These are phyloP conservation scores for Plectosphaerella plurivora DNA, from an alignment of 2,329 filamentous ascomycete species.

Conservation along the genomic window DNA sequence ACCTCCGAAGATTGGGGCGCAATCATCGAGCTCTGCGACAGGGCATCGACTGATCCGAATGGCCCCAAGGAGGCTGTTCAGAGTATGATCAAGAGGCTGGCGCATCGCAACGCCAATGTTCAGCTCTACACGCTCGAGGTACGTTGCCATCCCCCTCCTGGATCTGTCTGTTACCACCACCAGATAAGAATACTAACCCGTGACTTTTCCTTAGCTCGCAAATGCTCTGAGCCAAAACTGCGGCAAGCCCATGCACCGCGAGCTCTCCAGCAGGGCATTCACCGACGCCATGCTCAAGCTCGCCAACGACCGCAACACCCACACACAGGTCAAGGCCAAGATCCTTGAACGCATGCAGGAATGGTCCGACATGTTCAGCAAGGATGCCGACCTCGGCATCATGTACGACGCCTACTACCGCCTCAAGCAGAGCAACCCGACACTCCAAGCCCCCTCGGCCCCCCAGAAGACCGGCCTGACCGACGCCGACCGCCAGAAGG, in stretches of 20 bases:
- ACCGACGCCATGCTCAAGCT: constrained; percentile 90
- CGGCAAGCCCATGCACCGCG: constrained; percentile 78
- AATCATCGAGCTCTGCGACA: constrained; percentile 61
- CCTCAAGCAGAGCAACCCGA: constrained; percentile 80
- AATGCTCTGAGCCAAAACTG: constrained; percentile 93
- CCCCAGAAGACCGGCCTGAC: constrained; percentile 91
- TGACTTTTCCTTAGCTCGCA: constrained; percentile 57
- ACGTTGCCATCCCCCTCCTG: constrained; percentile 4
- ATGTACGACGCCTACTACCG: constrained; percentile 95
- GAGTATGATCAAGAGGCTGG: constrained; percentile 85
- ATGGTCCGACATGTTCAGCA: constrained; percentile 92
- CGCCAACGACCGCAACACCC: constrained; percentile 90
- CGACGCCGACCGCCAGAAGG: constrained; percentile 83
- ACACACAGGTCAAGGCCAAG: constrained; percentile 94
- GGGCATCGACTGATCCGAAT: constrained; percentile 48
- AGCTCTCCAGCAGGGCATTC: constrained; percentile 85
- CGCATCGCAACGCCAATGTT: constrained; percentile 92
- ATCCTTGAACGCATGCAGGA: constrained; percentile 95
- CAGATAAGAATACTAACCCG: background rate
- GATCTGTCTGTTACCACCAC: background rate
- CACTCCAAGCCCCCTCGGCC: constrained; percentile 84
- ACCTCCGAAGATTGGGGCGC: constrained; percentile 72
- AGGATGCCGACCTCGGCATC: constrained; percentile 86
- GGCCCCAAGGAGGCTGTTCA: constrained; percentile 80
- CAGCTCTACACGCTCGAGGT: constrained; percentile 92